Evolutionary conservation across 2,329 filamentous ascomycete genomes (phyloP).

Genomic region (Ustulina deusta): DNA sequence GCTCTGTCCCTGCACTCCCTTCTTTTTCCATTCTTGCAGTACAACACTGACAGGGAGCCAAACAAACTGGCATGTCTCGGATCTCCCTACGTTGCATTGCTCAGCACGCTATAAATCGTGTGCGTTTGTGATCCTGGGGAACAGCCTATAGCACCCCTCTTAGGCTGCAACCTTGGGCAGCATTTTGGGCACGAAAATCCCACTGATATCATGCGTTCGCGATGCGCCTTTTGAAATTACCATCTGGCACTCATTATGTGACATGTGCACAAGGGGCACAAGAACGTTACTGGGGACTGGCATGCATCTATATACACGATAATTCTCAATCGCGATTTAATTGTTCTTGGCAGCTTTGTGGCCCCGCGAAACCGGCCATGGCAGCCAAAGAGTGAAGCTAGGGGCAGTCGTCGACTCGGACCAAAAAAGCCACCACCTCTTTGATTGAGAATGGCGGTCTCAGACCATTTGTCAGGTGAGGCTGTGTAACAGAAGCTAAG

Average conservation of each 20-base stretch:
- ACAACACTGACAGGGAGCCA: constrained; percentile 18
- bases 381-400: constrained; percentile 5
- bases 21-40: constrained; percentile 7
- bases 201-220: constrained; percentile 25
- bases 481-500: constrained; percentile 7
- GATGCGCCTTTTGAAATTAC: constrained; percentile 10
- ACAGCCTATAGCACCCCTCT: constrained; percentile 15
- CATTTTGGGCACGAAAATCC: constrained; percentile 32
- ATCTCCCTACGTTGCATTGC: constrained; percentile 34
- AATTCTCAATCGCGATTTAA: constrained; percentile 1
- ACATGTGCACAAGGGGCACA: constrained; percentile 8
- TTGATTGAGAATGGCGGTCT: background rate
- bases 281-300: constrained; percentile 1
- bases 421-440: background rate
- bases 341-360: background rate
- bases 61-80: constrained; percentile 16
- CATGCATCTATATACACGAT: background rate
- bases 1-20: constrained; percentile 8
- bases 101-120: constrained; percentile 18
- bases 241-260: constrained; percentile 2
- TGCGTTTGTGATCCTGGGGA: constrained; percentile 16
- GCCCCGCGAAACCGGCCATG: constrained; percentile 7
- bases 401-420: background rate
- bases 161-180: constrained; percentile 37
- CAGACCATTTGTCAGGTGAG: constrained; percentile 5